Conservation (phyloP, 2,329 filamentous ascomycete genomes). For the Ceratocystis albifundus region DNA sequence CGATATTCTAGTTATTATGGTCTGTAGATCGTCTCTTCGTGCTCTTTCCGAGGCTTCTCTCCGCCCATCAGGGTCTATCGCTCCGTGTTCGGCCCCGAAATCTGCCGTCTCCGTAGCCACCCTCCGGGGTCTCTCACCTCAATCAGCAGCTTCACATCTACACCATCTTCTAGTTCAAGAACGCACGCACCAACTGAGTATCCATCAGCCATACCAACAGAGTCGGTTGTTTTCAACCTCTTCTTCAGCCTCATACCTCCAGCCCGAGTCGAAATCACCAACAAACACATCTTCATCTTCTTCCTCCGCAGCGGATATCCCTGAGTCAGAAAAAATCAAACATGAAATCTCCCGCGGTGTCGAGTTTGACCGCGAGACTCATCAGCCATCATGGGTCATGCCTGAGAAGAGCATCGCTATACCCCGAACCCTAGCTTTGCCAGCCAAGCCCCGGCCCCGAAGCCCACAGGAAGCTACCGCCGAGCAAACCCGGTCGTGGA, state of each 20-base stretch:
- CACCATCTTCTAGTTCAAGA: slow-evolving; percentile 16
- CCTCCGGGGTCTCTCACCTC: slow-evolving; percentile 9
- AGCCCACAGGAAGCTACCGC: slow-evolving; percentile 14
- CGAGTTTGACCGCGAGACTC: slow-evolving; percentile 21
- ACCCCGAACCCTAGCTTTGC: slow-evolving; percentile 2
- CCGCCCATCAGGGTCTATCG: not conserved
- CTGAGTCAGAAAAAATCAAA: slow-evolving; percentile 19
- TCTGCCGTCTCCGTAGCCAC: not conserved
- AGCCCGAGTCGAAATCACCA: not conserved
- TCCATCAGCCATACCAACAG: slow-evolving; percentile 5
- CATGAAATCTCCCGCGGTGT: slow-evolving; percentile 18
- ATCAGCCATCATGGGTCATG: slow-evolving; percentile 22
- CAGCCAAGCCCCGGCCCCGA: slow-evolving; percentile 8
- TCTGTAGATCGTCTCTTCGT: slow-evolving; percentile 15
- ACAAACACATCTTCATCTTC: not conserved
- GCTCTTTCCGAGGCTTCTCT: slow-evolving; percentile 21
- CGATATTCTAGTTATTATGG: not conserved
- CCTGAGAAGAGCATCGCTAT: slow-evolving; percentile 8
- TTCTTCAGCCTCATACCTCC: not conserved
- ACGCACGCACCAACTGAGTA: slow-evolving; percentile 14
- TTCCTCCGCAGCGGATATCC: not conserved
- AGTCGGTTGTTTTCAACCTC: slow-evolving; percentile 12
- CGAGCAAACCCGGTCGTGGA: slow-evolving; percentile 15
- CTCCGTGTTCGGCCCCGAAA: not conserved
- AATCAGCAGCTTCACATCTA: slow-evolving; percentile 6